Conservation (phyloP, 2,329 filamentous ascomycete species). For the Stachybotrys elegans region DNA sequence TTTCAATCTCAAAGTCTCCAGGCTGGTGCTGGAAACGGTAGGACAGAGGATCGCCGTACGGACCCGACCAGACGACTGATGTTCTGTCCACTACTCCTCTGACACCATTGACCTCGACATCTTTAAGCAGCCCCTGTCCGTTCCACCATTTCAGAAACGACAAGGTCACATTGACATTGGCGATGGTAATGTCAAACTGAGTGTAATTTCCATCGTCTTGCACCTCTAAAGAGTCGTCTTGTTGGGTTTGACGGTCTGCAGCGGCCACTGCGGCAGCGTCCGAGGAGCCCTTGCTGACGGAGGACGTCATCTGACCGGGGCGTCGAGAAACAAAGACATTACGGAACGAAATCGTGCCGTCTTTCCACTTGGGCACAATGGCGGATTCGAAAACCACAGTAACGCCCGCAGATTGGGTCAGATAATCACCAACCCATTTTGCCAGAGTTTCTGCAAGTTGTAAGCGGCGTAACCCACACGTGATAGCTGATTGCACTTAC, state of each 20-base stretch:
- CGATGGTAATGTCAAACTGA: slow-evolving; percentile 92
- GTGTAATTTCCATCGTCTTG: slow-evolving; percentile 92
- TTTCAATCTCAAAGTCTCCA: slow-evolving; percentile 95
- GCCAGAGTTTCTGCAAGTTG: slow-evolving; percentile 73
- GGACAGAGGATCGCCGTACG: slow-evolving; percentile 72
- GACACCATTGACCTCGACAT: slow-evolving; percentile 92
- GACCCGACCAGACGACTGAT: slow-evolving; percentile 62
- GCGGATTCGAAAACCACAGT: slow-evolving; percentile 96
- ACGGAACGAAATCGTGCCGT: slow-evolving; percentile 91
- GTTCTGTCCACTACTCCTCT: slow-evolving; percentile 90
- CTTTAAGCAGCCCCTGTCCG: slow-evolving; percentile 82
- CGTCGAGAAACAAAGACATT: slow-evolving; percentile 94
- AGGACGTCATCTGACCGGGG: slow-evolving; percentile 74
- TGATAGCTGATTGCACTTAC: slow-evolving; percentile 35
- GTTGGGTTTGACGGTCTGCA: slow-evolving; percentile 54
- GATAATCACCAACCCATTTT: slow-evolving; percentile 88
- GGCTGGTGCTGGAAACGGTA: slow-evolving; percentile 84
- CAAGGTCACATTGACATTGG: slow-evolving; percentile 90
- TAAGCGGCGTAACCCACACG: neutral
- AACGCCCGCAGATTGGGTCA: slow-evolving; percentile 88
- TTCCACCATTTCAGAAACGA: slow-evolving; percentile 99
- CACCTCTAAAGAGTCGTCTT: slow-evolving; percentile 26
- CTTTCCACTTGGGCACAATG: slow-evolving; percentile 92
- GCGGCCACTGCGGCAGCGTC: slow-evolving; percentile 82
- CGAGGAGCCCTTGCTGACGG: slow-evolving; percentile 89